Conservation (phyloP, 2,329 filamentous ascomycete species). For the Calonectria henricotiae region DNA sequence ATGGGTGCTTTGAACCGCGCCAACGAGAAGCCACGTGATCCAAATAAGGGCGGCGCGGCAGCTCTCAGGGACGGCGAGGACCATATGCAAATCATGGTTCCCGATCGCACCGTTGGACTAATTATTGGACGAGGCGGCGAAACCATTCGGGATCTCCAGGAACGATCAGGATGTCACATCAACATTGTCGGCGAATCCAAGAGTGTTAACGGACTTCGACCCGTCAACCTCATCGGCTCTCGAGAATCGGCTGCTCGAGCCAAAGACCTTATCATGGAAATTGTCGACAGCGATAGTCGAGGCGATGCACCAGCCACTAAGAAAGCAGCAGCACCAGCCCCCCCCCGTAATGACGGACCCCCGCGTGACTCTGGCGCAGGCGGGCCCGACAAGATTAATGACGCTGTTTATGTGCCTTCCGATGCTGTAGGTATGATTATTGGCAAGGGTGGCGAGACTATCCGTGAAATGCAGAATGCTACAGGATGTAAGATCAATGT, state of each 20-base stretch:
- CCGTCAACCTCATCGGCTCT: conserved; percentile 91
- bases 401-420: conserved; percentile 88
- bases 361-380: conserved; percentile 57
- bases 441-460: conserved; percentile 93
- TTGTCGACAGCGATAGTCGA: conserved; percentile 91
- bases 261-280: conserved; percentile 92
- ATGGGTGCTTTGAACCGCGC: conserved; percentile 67
- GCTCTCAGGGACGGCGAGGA: conserved; percentile 85
- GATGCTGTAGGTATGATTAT: conserved; percentile 98
- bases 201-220: conserved; percentile 90
- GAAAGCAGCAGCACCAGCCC: conserved; percentile 51
- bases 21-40: conserved; percentile 61
- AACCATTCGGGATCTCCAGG: conserved; percentile 93
- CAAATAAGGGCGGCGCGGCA: conserved; percentile 59
- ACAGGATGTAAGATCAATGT: conserved; percentile 97
- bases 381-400: conserved; percentile 80
- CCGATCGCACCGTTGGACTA: conserved; percentile 91
- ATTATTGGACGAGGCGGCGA: conserved; percentile 96
- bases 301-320: conserved; percentile 62
- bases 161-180: conserved; percentile 93
- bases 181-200: conserved; percentile 96
- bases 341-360: conserved; percentile 45
- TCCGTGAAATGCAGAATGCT: conserved; percentile 91
- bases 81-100: conserved; percentile 93
- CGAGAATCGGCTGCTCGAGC: conserved; percentile 82